Base-by-base conservation (phyloP, 2,329 filamentous ascomycete genomes). In the Emmonsiellopsis sp. region DNA sequence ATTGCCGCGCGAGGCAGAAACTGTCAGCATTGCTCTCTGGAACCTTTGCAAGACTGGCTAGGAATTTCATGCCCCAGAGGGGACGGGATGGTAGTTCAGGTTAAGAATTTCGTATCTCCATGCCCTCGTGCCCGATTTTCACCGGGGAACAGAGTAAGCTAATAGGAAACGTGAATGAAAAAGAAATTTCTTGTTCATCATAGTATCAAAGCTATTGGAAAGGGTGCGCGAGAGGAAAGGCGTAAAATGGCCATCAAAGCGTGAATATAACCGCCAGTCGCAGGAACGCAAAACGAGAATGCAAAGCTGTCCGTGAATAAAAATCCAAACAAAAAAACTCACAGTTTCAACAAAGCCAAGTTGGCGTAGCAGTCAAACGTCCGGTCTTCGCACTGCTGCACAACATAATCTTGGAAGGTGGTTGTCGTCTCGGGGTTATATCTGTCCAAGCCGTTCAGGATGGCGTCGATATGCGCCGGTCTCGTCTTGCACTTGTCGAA, bases 341-440 rank as follows among this genome's bases (percentile, higher is more conserved):
- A 98, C 93, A 98, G 82, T 79, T 98, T 98, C 75, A 98, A 72
- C 60, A 98, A 78, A 48, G 93, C 94, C 71, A 96, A 79, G 77
- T 97, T 98, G 65, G 93, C 90, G 75, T 96, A 97, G 79, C 86
- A 89, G 75, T 98, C 93, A 75, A 89, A 91, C 64, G 87, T 91
- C 76, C 90, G 86, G 73, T 87, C 85, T 75, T 97, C 92, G 79
- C 93, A 98, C 77, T 98, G 93, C 73, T 90, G 85, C 68, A 82
- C 81, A 59, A 98, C 86, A 75, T 98, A 98, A 71, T 89, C 86
- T 80, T 98, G 92, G 73, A 98, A 93, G 61, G 88, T 81, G 58
- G 83, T 82, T 49, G 94, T 95, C 50, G 93, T 95, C 78, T 98
- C 93, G 42, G 93, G 93, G 75, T 98, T 98, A 79, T 98, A 98